Evolutionary conservation across 2,329 filamentous ascomycete genomes (phyloP).

Genomic region (Pseudocercospora musae): DNA sequence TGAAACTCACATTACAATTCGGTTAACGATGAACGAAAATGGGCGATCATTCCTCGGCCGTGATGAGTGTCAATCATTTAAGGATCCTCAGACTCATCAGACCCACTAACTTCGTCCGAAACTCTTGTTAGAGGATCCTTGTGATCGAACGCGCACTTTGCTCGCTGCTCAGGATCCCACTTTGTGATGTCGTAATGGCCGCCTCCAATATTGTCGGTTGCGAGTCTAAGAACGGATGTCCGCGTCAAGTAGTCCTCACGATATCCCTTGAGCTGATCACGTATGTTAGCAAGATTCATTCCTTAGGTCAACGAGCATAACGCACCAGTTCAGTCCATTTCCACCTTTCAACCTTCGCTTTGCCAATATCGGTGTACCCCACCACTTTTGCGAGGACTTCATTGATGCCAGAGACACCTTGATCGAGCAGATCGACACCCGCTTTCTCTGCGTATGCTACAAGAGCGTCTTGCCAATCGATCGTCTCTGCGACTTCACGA

Average conservation of each 20-base stretch:
- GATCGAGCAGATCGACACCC: background rate
- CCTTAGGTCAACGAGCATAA: background rate
- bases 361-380: background rate
- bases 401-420: background rate
- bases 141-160: background rate
- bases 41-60: background rate
- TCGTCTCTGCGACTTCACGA: background rate
- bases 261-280: background rate
- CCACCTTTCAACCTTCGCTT: constrained; percentile 9
- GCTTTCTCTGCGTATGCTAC: background rate
- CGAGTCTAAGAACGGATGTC: background rate
- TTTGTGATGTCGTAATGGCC: background rate
- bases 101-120: background rate
- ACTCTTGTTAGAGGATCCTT: background rate
- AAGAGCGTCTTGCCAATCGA: background rate
- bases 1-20: background rate
- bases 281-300: background rate
- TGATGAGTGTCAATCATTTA: background rate
- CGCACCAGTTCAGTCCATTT: constrained; percentile 7
- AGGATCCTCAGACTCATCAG: background rate
- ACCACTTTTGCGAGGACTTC: background rate
- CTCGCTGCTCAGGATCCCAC: background rate
- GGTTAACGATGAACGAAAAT: background rate
- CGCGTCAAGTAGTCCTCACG: background rate
- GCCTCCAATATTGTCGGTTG: background rate